Evolutionary conservation across 345 rosid genomes (phyloP).

Genomic region (Aegle marmelos): DNA sequence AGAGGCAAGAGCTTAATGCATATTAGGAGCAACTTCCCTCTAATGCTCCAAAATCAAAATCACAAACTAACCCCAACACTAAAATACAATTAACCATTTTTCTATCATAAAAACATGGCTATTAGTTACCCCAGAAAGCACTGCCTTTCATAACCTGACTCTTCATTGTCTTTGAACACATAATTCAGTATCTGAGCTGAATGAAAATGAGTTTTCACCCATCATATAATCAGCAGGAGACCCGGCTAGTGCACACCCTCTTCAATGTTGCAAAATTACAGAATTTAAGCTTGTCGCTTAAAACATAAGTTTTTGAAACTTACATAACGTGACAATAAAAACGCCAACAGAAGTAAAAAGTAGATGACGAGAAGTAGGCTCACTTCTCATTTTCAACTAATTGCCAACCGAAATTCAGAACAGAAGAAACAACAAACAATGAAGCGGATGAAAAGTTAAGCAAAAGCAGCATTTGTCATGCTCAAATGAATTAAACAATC

Average conservation of each 20-base stretch:
- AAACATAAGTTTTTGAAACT: not conserved
- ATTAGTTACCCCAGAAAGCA: not conserved
- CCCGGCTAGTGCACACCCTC: not conserved
- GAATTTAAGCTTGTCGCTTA: not conserved
- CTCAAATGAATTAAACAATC: not conserved
- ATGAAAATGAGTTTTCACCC: not conserved
- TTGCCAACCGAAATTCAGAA: not conserved
- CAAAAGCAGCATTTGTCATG: not conserved
- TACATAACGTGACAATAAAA: not conserved
- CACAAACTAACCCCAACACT: not conserved
- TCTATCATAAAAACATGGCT: not conserved
- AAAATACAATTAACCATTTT: not conserved
- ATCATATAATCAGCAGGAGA: not conserved
- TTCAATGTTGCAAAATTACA: not conserved
- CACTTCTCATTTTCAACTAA: not conserved
- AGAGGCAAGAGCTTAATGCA: not conserved
- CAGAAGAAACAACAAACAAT: not conserved
- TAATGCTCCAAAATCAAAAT: not conserved
- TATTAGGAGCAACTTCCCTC: not conserved
- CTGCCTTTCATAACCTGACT: not conserved
- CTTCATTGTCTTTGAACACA: not conserved
- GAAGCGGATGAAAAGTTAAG: not conserved
- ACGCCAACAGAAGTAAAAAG: not conserved
- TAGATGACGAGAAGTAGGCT: not conserved
- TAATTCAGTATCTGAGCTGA: not conserved